Percentiles rank a stretch among this genome's conserved stretches.
These are phyloP conservation scores for Nicotiana paniculata DNA, from an alignment of 257 asterid genomes.

Conservation along the genomic window DNA sequence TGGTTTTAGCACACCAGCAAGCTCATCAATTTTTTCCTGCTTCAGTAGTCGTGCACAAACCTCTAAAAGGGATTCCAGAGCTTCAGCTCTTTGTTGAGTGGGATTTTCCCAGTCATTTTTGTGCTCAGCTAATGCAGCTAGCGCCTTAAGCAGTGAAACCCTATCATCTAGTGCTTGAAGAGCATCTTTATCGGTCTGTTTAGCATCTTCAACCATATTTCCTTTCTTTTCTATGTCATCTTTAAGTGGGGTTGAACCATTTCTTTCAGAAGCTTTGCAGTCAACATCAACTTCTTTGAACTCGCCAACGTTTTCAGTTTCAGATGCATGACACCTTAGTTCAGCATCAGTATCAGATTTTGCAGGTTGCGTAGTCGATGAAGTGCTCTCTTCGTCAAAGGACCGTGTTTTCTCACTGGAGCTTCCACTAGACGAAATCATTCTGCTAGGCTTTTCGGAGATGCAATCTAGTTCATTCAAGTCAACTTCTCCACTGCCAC, in stretches of 20 bases:
- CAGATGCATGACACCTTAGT: conserved; percentile 15
- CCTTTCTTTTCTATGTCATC: conserved; percentile 23
- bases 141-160: conserved; percentile 16
- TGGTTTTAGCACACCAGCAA: conserved; percentile 76
- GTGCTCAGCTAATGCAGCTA: conserved; percentile 26
- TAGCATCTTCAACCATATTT: neutral
- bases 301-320: conserved; percentile 13
- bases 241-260: conserved; percentile 6
- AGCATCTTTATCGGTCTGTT: conserved; percentile 24
- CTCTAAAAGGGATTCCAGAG: conserved; percentile 89
- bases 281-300: conserved; percentile 9
- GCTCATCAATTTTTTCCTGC: conserved; percentile 87
- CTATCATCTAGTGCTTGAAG: conserved; percentile 16
- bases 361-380: conserved; percentile 16
- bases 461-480: conserved; percentile 18
- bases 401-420: conserved; percentile 18
- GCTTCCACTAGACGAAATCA: conserved; percentile 11
- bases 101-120: conserved; percentile 30
- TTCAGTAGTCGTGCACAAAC: conserved; percentile 74
- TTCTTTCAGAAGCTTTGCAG: conserved; percentile 5
- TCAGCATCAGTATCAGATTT: conserved; percentile 30
- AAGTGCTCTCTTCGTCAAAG: conserved; percentile 23
- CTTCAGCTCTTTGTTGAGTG: conserved; percentile 68
- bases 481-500: conserved; percentile 18
- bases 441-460: conserved; percentile 13